Evolutionary conservation across 2,329 filamentous ascomycete genomes (phyloP).

Genomic region (Erysiphe pulchra): DNA sequence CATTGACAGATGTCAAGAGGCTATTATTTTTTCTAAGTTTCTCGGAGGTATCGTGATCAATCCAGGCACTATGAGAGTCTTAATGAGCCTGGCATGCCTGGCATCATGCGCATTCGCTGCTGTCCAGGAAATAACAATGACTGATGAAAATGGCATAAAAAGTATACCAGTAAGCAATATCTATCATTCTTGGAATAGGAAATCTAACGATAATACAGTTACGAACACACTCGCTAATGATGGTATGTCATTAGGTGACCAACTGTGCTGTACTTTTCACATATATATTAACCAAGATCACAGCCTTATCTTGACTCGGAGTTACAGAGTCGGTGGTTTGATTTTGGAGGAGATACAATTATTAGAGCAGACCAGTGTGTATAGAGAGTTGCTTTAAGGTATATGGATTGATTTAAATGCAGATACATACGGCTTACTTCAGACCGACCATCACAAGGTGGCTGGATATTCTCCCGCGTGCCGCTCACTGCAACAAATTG

Average conservation of each 20-base stretch:
- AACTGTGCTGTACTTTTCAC: background rate
- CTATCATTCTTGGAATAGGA: background rate
- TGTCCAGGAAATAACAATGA: slow-evolving; percentile 14
- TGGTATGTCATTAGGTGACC: slow-evolving; percentile 25
- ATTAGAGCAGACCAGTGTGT: slow-evolving; percentile 44
- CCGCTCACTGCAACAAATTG: slow-evolving; percentile 94
- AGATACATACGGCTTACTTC: slow-evolving; percentile 85
- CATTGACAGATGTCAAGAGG: no score
- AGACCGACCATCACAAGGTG: slow-evolving; percentile 70
- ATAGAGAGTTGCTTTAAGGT: background rate
- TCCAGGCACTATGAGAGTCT: background rate
- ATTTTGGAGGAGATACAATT: slow-evolving; percentile 90
- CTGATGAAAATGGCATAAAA: slow-evolving; percentile 23
- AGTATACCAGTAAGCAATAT: slow-evolving; percentile 31
- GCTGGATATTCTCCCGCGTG: slow-evolving; percentile 84
- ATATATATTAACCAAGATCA: background rate
- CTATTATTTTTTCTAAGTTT: no score
- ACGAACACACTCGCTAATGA: slow-evolving; percentile 60
- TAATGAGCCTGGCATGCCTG: slow-evolving; percentile 8
- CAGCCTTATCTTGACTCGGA: slow-evolving; percentile 94
- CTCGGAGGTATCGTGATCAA: background rate
- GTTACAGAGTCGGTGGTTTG: slow-evolving; percentile 96
- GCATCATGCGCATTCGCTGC: slow-evolving; percentile 13
- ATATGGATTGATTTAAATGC: slow-evolving; percentile 1
- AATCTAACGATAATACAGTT: slow-evolving; percentile 26